phyloP scores from a whole-genome alignment of 2,329 filamentous ascomycete genomes.

The Trichothecium roseum region DNA sequence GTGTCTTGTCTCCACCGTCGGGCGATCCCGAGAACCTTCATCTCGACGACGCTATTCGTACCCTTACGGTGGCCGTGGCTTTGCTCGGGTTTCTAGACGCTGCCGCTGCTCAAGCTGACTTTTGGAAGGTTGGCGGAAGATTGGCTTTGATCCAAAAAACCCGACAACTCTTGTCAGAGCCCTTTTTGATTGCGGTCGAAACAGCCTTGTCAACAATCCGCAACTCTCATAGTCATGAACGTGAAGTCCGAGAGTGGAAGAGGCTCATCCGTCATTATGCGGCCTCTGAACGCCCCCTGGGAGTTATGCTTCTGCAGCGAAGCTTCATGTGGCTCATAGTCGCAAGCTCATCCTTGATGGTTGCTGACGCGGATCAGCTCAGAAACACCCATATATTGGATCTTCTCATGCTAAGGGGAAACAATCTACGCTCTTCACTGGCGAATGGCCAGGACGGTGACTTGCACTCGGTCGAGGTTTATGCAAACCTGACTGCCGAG shows the following conservation, averaged over 20 bases:
- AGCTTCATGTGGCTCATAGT: slow-evolving; percentile 81
- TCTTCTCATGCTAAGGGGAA: slow-evolving; percentile 51
- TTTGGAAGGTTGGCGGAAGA: slow-evolving; percentile 71
- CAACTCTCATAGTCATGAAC: slow-evolving; percentile 59
- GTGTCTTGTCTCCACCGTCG: slow-evolving; percentile 39
- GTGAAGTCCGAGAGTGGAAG: slow-evolving; percentile 73
- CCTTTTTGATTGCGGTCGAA: slow-evolving; percentile 78
- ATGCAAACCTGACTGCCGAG: slow-evolving; percentile 65
- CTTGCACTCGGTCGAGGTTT: slow-evolving; percentile 45
- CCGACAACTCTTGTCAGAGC: slow-evolving; percentile 66
- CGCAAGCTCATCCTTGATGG: slow-evolving; percentile 63
- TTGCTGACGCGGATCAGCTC: slow-evolving; percentile 50
- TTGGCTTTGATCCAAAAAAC: slow-evolving; percentile 63
- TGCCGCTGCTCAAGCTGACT: slow-evolving; percentile 63
- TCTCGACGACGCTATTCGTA: slow-evolving; percentile 55
- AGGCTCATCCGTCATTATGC: slow-evolving; percentile 76
- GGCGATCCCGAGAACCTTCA: slow-evolving; percentile 47
- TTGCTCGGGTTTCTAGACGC: slow-evolving; percentile 87
- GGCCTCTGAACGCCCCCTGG: slow-evolving; percentile 66
- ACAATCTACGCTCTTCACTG: neutral
- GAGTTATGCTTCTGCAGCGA: slow-evolving; percentile 82
- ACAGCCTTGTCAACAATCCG: slow-evolving; percentile 84
- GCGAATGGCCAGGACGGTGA: slow-evolving; percentile 35
- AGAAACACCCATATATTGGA: slow-evolving; percentile 60
- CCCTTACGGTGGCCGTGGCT: slow-evolving; percentile 70